Evolutionary conservation across 1,284 basidiomycete genomes (phyloP), one percentile per base, ranked within the genome.

Genomic region (Fomitiporia mediterranea): DNA sequence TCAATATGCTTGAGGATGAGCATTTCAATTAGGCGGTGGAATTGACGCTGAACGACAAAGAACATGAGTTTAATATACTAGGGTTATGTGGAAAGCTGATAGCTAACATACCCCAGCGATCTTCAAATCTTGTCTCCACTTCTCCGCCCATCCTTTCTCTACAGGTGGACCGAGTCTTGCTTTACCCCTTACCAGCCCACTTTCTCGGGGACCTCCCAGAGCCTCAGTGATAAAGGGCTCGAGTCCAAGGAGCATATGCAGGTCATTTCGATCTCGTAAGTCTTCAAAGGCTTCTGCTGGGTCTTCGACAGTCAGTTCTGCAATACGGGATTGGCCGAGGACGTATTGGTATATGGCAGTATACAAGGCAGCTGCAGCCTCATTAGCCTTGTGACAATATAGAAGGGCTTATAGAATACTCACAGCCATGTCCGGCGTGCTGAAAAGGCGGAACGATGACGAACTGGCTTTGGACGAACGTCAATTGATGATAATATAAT

Each of bases 221-320:
- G 77, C 83, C 69, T 89, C 84, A 32, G 74, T 68, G 75, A 87
- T 81, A 68, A 92, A 89, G 44, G 72, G 72, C 58, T 79, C 72
- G 60, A 86, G 72, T 0, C 73, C 69, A 19, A 91, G 74, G n/a
- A 98, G 77, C 77, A 90, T 88, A 59, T 81, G 76, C 25, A 99
- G 78, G 69, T 99, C 97, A 65, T 91, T 91, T 49, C 90, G 85
- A 72, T 99, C 97, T 34, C 96, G 81, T 53, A 99, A 77, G 66
- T 97, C 93, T 68, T 97, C 94, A 66, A 97, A 96, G 7, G 91
- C 89, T 71, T 99, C 96, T 0, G 93, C 93, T 0, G 96, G 96
- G 68, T 99, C 96, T 74, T 99, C 96, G 19, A 99, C 90, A 0
- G 94, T 98, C 52, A 99, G 75, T 70, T 99, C 96, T 8, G 87